These are phyloP conservation scores for Colletotrichum lentis DNA, from an alignment of 2,329 filamentous ascomycete genomes.

Conservation along the genomic window DNA sequence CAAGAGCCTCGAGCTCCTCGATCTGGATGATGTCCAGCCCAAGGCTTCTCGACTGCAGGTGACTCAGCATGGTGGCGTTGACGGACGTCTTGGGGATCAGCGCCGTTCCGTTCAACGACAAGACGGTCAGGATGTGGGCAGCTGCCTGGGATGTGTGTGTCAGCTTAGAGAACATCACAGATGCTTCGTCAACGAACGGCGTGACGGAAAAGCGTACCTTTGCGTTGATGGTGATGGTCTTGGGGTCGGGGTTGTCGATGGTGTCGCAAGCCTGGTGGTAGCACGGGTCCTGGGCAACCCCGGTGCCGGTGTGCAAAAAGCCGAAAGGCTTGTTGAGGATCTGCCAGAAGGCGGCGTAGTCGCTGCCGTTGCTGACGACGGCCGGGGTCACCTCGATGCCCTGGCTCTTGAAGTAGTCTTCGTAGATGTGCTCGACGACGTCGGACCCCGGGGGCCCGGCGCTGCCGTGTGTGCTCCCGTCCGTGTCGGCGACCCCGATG, in stretches of 20 bases:
- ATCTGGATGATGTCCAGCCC: conserved; percentile 41
- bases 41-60: conserved; percentile 38
- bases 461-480: conserved; percentile 49
- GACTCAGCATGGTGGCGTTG: conserved; percentile 41
- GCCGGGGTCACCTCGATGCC: conserved; percentile 46
- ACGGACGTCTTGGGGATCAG: conserved; percentile 46
- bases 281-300: conserved; percentile 52
- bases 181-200: fast-evolving
- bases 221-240: conserved; percentile 48
- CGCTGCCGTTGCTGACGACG: conserved; percentile 58
- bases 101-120: conserved; percentile 45
- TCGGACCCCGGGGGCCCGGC: conserved; percentile 48
- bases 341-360: conserved; percentile 68
- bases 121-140: conserved; percentile 45
- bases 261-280: conserved; percentile 52
- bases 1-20: conserved; percentile 47
- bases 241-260: conserved; percentile 50
- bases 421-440: conserved; percentile 47
- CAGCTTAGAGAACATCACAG: too few species aligned
- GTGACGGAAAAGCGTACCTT: conserved; percentile 34
- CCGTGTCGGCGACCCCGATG: conserved; percentile 49
- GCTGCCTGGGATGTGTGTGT: conserved; percentile 40
- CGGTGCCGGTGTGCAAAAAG: conserved; percentile 69
- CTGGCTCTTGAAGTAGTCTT: conserved; percentile 45
- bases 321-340: conserved; percentile 61